Evolutionary conservation across 2,329 filamentous ascomycete species (phyloP), one percentile per base, ranked within the genome.

Genomic region (Trichophyton equinum): DNA sequence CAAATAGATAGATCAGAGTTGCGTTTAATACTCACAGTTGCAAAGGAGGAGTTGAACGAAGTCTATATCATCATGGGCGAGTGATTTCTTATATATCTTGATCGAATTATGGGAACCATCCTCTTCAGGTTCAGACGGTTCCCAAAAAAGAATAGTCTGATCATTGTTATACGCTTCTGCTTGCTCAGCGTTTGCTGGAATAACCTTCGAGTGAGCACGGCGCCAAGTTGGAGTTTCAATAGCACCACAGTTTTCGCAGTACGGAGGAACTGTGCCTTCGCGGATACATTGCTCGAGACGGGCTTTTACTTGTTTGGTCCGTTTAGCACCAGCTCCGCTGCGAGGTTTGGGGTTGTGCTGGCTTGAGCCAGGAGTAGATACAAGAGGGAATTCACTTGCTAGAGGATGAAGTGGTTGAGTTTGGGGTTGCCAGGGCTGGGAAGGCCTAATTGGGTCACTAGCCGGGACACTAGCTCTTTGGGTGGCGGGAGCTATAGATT

Each of bases 221-320:
- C 94, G 85, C 94, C 94, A 99, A 0, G 92, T 96, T 0, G 92
- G 89, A 0, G 94, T 99, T 68, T 97, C 89, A 61, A 99, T 95
- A 5, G 91, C 88, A 4, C 94, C 94, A 68, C 94, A 99, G 68
- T 97, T 96, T 64, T 83, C 83, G 72, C 94, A 99, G 69, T 86
- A 97, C 0, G 87, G 86, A 0, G 94, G 94, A 79, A 91, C 87
- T 65, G 91, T 83, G 4, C 94, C 94, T 60, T 84, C 84, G n/a
- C 81, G 80, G 60, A 97, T 85, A 22, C 81, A 79, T 61, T 76
- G 72, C 47, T 82, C 76, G 22, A 85, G 71, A 57, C 78, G 78
- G 25, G 81, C 77, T 64, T 81, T 77, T 57, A 85, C 83, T 61
- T 80, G 76, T 64, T 88, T 88, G 72, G 76, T 86, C 80, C 80